Evolutionary conservation across 2,329 filamentous ascomycete genomes (phyloP), one percentile per base, ranked within the genome.

Genomic region (Cylindrodendrum hubeiense): DNA sequence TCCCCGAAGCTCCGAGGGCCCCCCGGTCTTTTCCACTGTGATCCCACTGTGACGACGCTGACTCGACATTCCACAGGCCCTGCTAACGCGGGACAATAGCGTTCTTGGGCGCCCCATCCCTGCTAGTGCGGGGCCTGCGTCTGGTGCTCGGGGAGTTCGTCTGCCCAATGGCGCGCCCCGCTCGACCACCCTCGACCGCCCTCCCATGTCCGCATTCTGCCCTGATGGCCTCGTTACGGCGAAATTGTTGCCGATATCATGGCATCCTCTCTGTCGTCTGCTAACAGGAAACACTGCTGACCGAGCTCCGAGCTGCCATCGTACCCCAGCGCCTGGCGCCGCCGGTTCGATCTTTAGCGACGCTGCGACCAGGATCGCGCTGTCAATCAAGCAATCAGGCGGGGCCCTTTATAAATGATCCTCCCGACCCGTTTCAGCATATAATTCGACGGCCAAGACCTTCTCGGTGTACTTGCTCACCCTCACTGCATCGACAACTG

Each of bases 251-350:
- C 61, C 43, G 43, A 34, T 47, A 46, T 37, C 30, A 22, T 60
- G 21, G 26, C 19, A 21, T 34, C n/a, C 47, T 44, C 21, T 47
- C 44, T 28, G 15, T 22, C 17, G 34, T 22, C 54, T 66, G 28
- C 67, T 66, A 70, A 65, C 65, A 61, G 63, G 66, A 70, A 47
- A 44, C 33, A 47, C 51, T 51, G 60, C 60, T 63, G 68, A 65
- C 68, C 68, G 68, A 70, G 66, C 68, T 65, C 34, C 44, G 44
- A 21, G 15, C 54, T n/a, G n/a, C n/a, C n/a, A n/a, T n/a, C n/a
- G n/a, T n/a, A n/a, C n/a, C n/a, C n/a, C 39, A 34, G 33, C 13
- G 28, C 34, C 63, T 66, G 53, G 49, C 62, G 59, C 58, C 61
- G 68, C 60, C 60, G 51, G 43, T 56, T 50, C 51, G 28, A 5